Base-by-base conservation (phyloP, 202 grass and related monocot species). In the Brachypodium distachyon region DNA sequence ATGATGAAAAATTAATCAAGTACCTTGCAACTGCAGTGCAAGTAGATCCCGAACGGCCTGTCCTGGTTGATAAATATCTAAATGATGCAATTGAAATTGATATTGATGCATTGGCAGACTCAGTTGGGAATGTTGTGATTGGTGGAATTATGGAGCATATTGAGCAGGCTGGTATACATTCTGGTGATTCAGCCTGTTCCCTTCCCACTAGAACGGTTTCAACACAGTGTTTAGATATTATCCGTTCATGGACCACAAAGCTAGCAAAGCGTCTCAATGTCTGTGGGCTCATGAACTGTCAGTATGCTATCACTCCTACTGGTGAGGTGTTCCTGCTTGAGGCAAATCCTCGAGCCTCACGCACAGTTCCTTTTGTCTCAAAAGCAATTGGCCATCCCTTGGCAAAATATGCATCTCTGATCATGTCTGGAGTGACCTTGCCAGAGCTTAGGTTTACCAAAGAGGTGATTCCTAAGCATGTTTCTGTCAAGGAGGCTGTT, bases 121-220 rank as follows among this genome's bases (percentile, higher is more conserved):
- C 49, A 42, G 89, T 72, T 61, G 96, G 96, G 40, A 91, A 78
- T 73, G 96, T 99, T 22, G 96, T 99, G 27, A 99, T 99, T 66
- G 96, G 96, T 63, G 96, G 96, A 72, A 99, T 99, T 46, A 99
- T 99, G 96, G 96, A 99, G 85, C 96, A 99, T 61, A 99, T 99
- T 74, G 96, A 99, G 73, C 92, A 99, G 69, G 96, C 96, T 60
- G 96, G 96, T 73, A 72, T 99, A 28, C 96, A 99, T 82, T 96
- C 96, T 34, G 96, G 96, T 64, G 96, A 99, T 74, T 99, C 96
- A 28, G 96, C 96, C 1, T 99, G 96, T 70, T 96, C 92, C 63
- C 87, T 99, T 76, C 96, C 96, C 43, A 99, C 96, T 71, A 96
- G 93, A 88, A 99, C 96, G 73, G 77, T 96, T 13, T 89, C 96